Evolutionary conservation across 2,329 filamentous ascomycete genomes (phyloP), one percentile per base, ranked within the genome.

Genomic region (Diaporthe humulicola): DNA sequence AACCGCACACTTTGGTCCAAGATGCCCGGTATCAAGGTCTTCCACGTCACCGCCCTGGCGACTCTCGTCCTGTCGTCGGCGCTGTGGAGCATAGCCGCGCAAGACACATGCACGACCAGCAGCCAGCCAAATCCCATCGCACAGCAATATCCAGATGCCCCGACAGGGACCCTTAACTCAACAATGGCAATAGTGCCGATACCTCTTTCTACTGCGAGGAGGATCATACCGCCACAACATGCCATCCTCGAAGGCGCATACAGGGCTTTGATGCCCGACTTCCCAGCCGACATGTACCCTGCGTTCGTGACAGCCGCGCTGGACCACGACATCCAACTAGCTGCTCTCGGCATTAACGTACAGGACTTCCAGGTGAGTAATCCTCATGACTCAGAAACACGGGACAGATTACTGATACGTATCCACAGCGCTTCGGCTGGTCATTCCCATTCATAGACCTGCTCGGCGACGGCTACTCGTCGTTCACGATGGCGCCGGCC

Each of bases 371-470:
- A 85, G 33, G 87, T 89, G 81, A 78, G 87, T 78, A 3, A 28
- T 38, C 9, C 25, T 2, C 25, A 19, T 17, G 72, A 40, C 67
- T 7, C 71, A 5, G 2, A 9, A 12, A 19, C n/a, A 8, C 58
- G 48, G 25, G 30, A 10, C 10, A 19, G 4, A 14, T 28, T 22
- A 7, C 48, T 74, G 8, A 75, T 66, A 81, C 77, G 3, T 22
- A 38, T 30, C 10, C 4, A 15, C 71, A 90, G 88, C 87, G 86
- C 50, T 81, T 86, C 25, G 85, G 86, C 12, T 85, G 89, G 75
- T 86, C 88, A 76, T 91, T 90, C 74, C 89, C 89, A 0, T 91
- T 91, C 79, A 75, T 91, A 50, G 89, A 90, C 78, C 78, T 89
- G 8, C 81, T 89, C 3, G 83, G 84, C 67, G 88, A 90, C 79